Evolutionary conservation across 306 rosid genomes (phyloP), one percentile per base, ranked within the genome.

Genomic region (Inga oerstediana): DNA sequence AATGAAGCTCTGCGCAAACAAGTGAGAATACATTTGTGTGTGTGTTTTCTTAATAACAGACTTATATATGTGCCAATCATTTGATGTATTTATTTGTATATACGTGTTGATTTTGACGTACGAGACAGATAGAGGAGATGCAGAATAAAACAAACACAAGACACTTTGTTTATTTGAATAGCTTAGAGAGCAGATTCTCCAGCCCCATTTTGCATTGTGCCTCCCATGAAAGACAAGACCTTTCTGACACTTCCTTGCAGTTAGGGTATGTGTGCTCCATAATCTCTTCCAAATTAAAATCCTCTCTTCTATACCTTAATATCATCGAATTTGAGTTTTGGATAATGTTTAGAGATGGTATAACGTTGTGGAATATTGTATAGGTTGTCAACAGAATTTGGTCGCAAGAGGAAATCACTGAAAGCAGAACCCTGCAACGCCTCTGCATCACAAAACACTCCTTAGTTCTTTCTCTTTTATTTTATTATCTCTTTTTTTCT

Each of bases 181-280:
- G 89, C 49, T n/a, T 79, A 71, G 88, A 84, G 43, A 86, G 81
- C 83, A 79, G 59, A 52, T 52, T 17, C 59, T 52, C 9, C 59
- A 17, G 59, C 72, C 81, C 84, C 10, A 37, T 44, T 81, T 82
- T 80, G 51, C 66, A 62, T 34, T 74, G 65, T 67, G 64, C 78
- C 70, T 79, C 88, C 11, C 89, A 88, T 79, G 90, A 83, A 75
- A 86, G 22, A 27, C 59, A 84, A 30, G 91, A 87, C 48, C 77
- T 77, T 74, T 93, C 93, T 19, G 93, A 91, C 75, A 87, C 92
- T 62, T 81, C 79, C 79, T 88, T 93, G 89, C 93, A 89, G 12
- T 84, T 92, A 78, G 93, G 94, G 94, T 92, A 88, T 76, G 93
- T 92, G 87, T 79, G n/a, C 41, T 15, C 7, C 59, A 52, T 17